phyloP scores from a whole-genome alignment of 2,329 filamentous ascomycete species.

The Ceratocystis alfenasii region DNA sequence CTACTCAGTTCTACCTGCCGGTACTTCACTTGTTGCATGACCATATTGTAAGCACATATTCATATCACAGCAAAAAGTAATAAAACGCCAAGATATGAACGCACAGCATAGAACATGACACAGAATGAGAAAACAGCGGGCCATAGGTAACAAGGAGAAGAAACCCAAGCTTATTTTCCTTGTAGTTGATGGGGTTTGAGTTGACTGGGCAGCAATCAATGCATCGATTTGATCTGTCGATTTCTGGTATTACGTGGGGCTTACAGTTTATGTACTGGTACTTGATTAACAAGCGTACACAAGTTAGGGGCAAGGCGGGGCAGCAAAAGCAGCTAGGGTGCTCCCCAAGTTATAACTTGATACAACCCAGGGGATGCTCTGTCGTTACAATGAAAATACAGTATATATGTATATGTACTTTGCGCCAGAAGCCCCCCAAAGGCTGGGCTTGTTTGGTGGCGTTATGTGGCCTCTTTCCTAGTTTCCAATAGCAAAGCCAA shows the following conservation, averaged over 20 bases:
- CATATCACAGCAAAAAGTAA: neutral
- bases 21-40: neutral
- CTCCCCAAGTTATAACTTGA: too few relatives aligned
- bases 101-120: neutral
- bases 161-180: constrained; percentile 3
- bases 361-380: too few relatives aligned
- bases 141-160: neutral
- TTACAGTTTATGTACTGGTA: neutral
- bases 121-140: neutral
- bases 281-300: neutral
- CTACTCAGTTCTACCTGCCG: neutral
- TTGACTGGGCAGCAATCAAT: constrained; percentile 7
- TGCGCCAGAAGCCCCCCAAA: neutral
- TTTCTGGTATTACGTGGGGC: neutral
- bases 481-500: neutral
- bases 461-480: neutral
- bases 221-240: neutral
- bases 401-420: neutral
- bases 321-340: neutral
- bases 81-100: neutral
- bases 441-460: neutral
- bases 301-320: constrained; percentile 6
- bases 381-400: too few relatives aligned
- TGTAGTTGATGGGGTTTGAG: neutral
- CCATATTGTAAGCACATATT: neutral